Evolutionary conservation across 2,329 filamentous ascomycete species (phyloP), one percentile per base, ranked within the genome.

Genomic region (Penicillium griseofulvum): DNA sequence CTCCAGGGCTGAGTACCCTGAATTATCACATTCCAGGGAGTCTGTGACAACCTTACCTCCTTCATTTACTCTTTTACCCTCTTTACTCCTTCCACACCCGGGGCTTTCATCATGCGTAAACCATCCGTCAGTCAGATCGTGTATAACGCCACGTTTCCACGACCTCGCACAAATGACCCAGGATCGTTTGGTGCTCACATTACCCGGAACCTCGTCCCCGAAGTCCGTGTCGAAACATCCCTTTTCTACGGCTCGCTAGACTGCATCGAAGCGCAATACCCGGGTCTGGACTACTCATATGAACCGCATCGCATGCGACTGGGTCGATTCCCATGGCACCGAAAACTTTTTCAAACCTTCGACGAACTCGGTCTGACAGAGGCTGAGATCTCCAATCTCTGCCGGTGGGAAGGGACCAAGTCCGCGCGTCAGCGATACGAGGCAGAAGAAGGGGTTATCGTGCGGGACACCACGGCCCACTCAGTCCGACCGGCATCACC

Each of bases 221-320:
- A 87, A 75, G 83, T 87, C 50, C 82, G 84, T 56, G 77, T 84
- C 61, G 85, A 87, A 70, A 86, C 84, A 1, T 79, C 80, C 52
- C 81, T 78, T 48, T 87, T 86, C 74, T 87, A 87, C 72, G 85
- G 85, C 64, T 79, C 81, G 38, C 76, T 86, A 43, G 83, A 86
- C 74, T 84, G 80, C 64, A 78, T 86, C 57, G 85, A 87, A 75
- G 84, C 85, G 47, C 83, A 85, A 56, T 87, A 87, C 64, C 85
- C 85, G 0, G 85, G 85, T 33, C 76, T 87, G 44, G 85, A 87
- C 75, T 87, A 87, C 70, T 81, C 81, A 44, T 78, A 83, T 64
- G 72, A 75, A 7, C 83, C 84, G 1, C 85, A 87, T 72, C 81
- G 85, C 53, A 83, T 84, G 75, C 79, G 85, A 38, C 76, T 87